phyloP scores from a whole-genome alignment of 768 basidiomycete genomes.

The Glaciozyma antarctica region DNA sequence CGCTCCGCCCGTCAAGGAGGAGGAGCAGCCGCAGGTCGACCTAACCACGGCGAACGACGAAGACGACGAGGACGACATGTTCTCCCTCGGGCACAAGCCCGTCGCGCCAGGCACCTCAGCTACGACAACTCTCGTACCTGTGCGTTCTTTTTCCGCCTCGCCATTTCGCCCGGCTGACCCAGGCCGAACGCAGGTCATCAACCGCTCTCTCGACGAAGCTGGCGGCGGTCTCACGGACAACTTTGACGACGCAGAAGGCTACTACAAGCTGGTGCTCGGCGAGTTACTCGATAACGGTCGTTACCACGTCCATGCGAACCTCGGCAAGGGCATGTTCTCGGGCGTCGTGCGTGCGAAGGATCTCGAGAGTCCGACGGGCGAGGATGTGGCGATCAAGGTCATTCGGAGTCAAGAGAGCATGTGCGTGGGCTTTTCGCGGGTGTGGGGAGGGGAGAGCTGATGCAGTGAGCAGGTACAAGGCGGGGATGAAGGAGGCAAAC shows the following conservation, averaged over 20 bases:
- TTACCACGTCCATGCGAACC: conserved; percentile 85
- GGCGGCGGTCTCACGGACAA: conserved; percentile 61
- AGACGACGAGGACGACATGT: conserved; percentile 83
- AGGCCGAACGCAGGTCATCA: conserved; percentile 41
- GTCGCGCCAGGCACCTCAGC: conserved; percentile 38
- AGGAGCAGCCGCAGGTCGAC: conserved; percentile 37
- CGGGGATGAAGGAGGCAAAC: conserved; percentile 81
- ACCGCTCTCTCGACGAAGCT: conserved; percentile 49
- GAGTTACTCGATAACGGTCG: conserved; percentile 84
- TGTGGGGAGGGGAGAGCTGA: background rate
- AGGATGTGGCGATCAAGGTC: conserved; percentile 95
- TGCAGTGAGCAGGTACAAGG: conserved; percentile 62
- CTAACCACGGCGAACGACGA: conserved; percentile 35
- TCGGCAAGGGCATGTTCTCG: conserved; percentile 99
- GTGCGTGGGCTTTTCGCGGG: conserved; percentile 46
- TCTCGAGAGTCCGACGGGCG: conserved; percentile 45
- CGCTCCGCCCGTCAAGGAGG: conserved; percentile 28
- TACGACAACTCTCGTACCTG: conserved; percentile 17
- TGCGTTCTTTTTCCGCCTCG: conserved; percentile 8
- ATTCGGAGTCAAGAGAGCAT: conserved; percentile 92
- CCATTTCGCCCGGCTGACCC: conserved; percentile 9
- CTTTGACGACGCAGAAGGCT: conserved; percentile 87
- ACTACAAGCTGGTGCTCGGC: conserved; percentile 86
- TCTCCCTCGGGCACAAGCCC: conserved; percentile 53
- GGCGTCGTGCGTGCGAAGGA: conserved; percentile 79